A percentile compares a stretch with the other conserved stretches of the same genome.
phyloP scores from a whole-genome alignment of 805 yeast genomes.

The Wickerhamiella lipophila region DNA sequence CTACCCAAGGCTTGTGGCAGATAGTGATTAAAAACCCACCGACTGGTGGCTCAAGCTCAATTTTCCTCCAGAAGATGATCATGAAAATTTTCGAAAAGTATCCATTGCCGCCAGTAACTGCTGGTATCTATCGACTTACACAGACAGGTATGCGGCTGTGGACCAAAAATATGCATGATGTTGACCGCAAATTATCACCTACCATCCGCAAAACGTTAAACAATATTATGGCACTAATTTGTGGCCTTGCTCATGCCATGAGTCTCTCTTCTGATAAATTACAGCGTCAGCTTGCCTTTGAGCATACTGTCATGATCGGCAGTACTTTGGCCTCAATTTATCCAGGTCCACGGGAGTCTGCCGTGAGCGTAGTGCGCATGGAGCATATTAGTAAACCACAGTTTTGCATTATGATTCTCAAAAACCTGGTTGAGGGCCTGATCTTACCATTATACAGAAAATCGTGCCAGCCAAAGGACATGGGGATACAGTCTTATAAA shows the following conservation, averaged over 20 bases:
- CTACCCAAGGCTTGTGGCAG: constrained; percentile 1
- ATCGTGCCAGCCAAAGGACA: not conserved
- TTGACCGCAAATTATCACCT: not conserved
- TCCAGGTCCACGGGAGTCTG: not conserved
- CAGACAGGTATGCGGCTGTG: not conserved
- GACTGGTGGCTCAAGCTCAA: not conserved
- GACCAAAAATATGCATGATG: not conserved
- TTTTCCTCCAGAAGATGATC: not conserved
- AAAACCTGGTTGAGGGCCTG: not conserved
- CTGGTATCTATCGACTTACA: not conserved
- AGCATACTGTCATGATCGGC: not conserved
- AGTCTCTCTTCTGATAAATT: not conserved
- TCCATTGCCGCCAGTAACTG: not conserved
- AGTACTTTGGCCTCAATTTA: not conserved
- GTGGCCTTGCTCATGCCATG: not conserved
- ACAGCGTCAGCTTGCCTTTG: not conserved
- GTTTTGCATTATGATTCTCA: not conserved
- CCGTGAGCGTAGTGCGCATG: not conserved
- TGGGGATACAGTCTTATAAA: not conserved
- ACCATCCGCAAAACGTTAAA: not conserved
- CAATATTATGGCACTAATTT: not conserved
- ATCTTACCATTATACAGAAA: not conserved
- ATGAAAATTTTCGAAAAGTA: not conserved
- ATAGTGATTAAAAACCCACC: not conserved
- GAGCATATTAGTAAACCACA: not conserved